Conservation (phyloP, 768 basidiomycete species). For the Pholiota molesta region DNA sequence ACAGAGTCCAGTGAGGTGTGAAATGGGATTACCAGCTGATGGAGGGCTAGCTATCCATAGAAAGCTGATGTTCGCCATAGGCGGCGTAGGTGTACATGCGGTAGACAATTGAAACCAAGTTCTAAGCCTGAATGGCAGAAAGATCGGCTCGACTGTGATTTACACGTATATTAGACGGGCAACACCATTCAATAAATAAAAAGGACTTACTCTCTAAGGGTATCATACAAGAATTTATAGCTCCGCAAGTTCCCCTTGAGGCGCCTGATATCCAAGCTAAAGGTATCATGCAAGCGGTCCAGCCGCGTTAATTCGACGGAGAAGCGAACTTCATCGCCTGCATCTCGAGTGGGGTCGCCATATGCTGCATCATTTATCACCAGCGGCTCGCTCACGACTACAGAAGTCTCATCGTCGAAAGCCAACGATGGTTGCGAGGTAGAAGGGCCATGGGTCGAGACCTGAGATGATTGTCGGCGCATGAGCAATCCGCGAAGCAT, state of each 20-base stretch:
- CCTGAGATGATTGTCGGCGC: slow-evolving; percentile 89
- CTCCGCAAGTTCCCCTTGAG: slow-evolving; percentile 91
- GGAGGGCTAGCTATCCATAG: slow-evolving; percentile 8
- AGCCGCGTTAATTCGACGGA: slow-evolving; percentile 92
- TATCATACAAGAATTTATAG: slow-evolving; percentile 92
- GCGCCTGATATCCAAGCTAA: slow-evolving; percentile 89
- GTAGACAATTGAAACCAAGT: slow-evolving; percentile 11
- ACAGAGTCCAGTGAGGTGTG: slow-evolving; percentile 6
- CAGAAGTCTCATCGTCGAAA: slow-evolving; percentile 51
- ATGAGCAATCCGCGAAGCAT: slow-evolving; percentile 89
- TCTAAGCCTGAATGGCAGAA: slow-evolving; percentile 27
- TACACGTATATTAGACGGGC: slow-evolving; percentile 9
- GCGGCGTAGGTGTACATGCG: slow-evolving; percentile 14
- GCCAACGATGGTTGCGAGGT: slow-evolving; percentile 46
- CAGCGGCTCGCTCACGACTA: slow-evolving; percentile 45
- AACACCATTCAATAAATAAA: slow-evolving; percentile 4
- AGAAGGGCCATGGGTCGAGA: slow-evolving; percentile 45
- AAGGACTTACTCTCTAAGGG: slow-evolving; percentile 75
- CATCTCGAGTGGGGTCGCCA: slow-evolving; percentile 79
- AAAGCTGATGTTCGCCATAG: slow-evolving; percentile 9
- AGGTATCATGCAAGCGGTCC: slow-evolving; percentile 88
- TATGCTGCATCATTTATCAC: slow-evolving; percentile 54
- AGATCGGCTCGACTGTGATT: slow-evolving; percentile 47
- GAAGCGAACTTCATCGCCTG: slow-evolving; percentile 96
- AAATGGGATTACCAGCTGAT: not conserved